A percentile compares a stretch with the other conserved stretches of the same genome.
phyloP scores from a whole-genome alignment of 495 filamentous ascomycete genomes.

The Penicillium roqueforti region DNA sequence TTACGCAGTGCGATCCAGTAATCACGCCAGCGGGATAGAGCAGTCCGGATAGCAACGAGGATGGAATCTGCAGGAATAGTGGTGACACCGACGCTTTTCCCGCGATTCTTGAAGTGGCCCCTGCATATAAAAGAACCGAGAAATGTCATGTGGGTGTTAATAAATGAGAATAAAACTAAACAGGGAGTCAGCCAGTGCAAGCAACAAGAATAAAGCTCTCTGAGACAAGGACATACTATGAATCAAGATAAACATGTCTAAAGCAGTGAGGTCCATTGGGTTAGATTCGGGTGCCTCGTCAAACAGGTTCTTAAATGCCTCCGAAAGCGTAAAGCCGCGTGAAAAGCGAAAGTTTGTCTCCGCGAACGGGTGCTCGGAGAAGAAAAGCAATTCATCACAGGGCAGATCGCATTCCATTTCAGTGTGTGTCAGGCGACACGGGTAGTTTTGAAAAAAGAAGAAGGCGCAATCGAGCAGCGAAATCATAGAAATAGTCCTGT shows the following conservation, averaged over 20 bases:
- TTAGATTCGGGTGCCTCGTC: conserved; percentile 13
- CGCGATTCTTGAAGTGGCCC: conserved; percentile 4
- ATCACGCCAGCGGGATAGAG: conserved; percentile 37
- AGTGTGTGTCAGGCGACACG: conserved; percentile 34
- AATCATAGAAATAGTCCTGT: conserved; percentile 37
- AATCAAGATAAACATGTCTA: conserved; percentile 46
- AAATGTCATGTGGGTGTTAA: conserved; percentile 44
- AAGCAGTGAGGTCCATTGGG: conserved; percentile 24
- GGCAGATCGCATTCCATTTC: conserved; percentile 43
- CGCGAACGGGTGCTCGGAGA: conserved; percentile 37
- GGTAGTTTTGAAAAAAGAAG: conserved; percentile 44
- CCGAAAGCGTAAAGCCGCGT: conserved; percentile 29
- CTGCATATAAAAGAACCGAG: conserved; percentile 29
- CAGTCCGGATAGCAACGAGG: conserved; percentile 30
- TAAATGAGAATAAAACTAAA: conserved; percentile 42
- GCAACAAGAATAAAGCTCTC: neutral
- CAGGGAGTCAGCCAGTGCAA: conserved; percentile 1
- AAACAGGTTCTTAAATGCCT: conserved; percentile 38
- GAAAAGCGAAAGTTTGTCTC: conserved; percentile 34
- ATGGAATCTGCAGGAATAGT: conserved; percentile 35
- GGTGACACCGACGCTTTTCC: neutral
- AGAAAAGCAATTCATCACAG: conserved; percentile 35
- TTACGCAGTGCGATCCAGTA: conserved; percentile 35
- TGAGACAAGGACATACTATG: conserved; percentile 30
- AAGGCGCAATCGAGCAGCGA: conserved; percentile 43